phyloP scores from a whole-genome alignment of 2,329 filamentous ascomycete genomes.

The Chaetomiaceae sp. region DNA sequence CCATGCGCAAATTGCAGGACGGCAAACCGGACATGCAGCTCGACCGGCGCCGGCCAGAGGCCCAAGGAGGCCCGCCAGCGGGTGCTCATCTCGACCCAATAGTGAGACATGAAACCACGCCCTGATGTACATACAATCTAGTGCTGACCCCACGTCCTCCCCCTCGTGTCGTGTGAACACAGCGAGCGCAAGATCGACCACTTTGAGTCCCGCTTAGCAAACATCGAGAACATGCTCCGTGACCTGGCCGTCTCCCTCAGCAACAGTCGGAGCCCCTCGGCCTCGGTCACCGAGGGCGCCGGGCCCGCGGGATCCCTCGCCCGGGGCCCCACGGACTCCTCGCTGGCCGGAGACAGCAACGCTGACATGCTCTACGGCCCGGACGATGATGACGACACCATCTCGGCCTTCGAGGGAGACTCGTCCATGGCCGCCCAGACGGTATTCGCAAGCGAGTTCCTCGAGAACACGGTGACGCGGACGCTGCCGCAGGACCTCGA shows the following conservation, averaged over 20 bases:
- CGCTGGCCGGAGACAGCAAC: slow-evolving; percentile 7
- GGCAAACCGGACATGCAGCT: slow-evolving; percentile 49
- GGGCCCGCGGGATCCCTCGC: neutral
- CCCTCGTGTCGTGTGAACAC: too few species aligned
- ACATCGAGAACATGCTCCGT: slow-evolving; percentile 36
- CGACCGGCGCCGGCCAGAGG: slow-evolving; percentile 49
- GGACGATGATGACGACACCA: slow-evolving; percentile 35
- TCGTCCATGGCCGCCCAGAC: slow-evolving; percentile 47
- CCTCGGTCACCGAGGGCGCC: slow-evolving; percentile 11
- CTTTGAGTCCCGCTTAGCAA: slow-evolving; percentile 36
- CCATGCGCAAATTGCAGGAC: slow-evolving; percentile 55
- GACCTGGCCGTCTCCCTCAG: slow-evolving; percentile 28
- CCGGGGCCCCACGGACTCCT: neutral
- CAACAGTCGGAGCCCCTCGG: slow-evolving; percentile 15
- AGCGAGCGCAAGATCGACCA: slow-evolving; percentile 33
- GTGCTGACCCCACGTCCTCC: too few species aligned
- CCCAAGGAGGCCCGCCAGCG: slow-evolving; percentile 51
- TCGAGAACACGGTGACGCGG: slow-evolving; percentile 48
- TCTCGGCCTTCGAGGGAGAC: slow-evolving; percentile 43
- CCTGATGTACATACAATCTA: too few species aligned
- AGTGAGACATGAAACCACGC: slow-evolving; percentile 41
- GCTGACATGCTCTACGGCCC: slow-evolving; percentile 14
- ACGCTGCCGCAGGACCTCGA: slow-evolving; percentile 42
- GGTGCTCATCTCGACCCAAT: slow-evolving; percentile 57
- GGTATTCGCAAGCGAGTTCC: slow-evolving; percentile 50